Base-by-base conservation (phyloP, 371 early-diverging fungal species). In the Catenaria anguillulae region DNA sequence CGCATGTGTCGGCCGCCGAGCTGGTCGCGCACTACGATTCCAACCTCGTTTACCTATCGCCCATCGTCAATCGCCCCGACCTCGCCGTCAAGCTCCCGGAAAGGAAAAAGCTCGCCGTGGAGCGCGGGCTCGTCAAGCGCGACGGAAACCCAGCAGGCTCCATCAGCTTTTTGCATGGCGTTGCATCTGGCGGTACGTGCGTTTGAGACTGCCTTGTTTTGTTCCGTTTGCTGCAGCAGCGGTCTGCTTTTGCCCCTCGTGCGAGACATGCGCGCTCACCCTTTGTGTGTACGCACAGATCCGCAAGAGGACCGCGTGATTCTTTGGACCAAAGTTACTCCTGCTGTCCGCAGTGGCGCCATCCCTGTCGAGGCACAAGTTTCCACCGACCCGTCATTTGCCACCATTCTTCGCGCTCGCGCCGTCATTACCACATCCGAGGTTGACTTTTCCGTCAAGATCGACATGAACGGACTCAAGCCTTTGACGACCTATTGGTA, bases 301-400 rank as follows among this genome's bases (percentile, higher is more conserved):
- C 33, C 58, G 29, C 33, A 33, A 12, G 40, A 6, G 17, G 36
- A 58, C 31, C 15, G 15, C 36, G 58, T 58, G 26, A 58, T 58
- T 4, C 36, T 58, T 8, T 58, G 58, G 58, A 58, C 58, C 36
- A 56, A 56, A 10, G 56, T 56, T 24, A 31, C 34, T 19, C 56
- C 56, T 24, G n/a, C 55, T 5, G 34, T 31, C 48, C 3, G 24
- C 29, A 29, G 0, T 0, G 48, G 24, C 48, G 24, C 19, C 26
- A 24, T 24, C n/a, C 21, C 48, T 8, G 48, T 48, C 48, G 40
- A 40, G 40, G 5, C 5, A 5, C 40, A 40, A 5, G 40, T 40
- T 40, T 5, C 40, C 40, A 40, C 40, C 40, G 40, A 40, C 40
- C 4, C 8, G 29, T 10, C 24, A 13, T 50, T 50, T 10, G 8